Evolutionary conservation across 108 stramenopile genomes (phyloP), one percentile per base, ranked within the genome.

Genomic region (Halocafeteria seosinensis): DNA sequence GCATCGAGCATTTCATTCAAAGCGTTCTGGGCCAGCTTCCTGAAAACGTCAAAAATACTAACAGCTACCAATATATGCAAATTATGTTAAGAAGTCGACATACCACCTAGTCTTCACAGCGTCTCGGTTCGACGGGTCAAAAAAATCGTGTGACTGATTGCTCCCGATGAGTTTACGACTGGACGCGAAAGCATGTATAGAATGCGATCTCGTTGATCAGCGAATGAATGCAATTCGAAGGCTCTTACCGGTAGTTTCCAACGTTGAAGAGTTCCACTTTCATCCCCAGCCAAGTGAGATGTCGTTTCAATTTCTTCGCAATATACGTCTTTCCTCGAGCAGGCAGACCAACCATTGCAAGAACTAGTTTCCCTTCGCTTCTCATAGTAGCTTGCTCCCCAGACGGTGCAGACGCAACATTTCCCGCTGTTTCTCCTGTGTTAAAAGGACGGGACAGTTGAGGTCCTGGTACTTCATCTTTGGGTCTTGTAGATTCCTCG

Each of bases 311-410:
- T 34, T 91, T 89, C 50, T 89, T 81, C 55, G 92, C 87, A 61
- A 94, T 89, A 71, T 88, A 89, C 17, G 93, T 98, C 69, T 98
- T 98, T 1, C 95, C 95, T 4, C 89, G 85, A 0, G 87, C 96
- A 0, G 95, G 95, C 12, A 97, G 72, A 1, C 95, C 95, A 21
- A 92, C 87, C 88, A 95, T 87, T 70, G 91, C 80, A 29, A 97
- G 81, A 29, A 96, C 85, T 33, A 94, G 68, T 62, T 75, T 74
- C 50, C 72, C 78, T 29, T 63, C 66, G 9, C 26, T 34, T n/a
- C 34, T 36, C 12, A n/a, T 47, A 1, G 62, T 28, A 35, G 12
- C 57, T 35, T n/a, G n/a, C n/a, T n/a, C n/a, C n/a, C n/a, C n/a
- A n/a, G n/a, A n/a, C n/a, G n/a, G n/a, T n/a, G n/a, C n/a, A n/a